These are phyloP conservation scores for Avena sativa DNA, from an alignment of 176 grass and related monocot genomes.

Conservation along the genomic window DNA sequence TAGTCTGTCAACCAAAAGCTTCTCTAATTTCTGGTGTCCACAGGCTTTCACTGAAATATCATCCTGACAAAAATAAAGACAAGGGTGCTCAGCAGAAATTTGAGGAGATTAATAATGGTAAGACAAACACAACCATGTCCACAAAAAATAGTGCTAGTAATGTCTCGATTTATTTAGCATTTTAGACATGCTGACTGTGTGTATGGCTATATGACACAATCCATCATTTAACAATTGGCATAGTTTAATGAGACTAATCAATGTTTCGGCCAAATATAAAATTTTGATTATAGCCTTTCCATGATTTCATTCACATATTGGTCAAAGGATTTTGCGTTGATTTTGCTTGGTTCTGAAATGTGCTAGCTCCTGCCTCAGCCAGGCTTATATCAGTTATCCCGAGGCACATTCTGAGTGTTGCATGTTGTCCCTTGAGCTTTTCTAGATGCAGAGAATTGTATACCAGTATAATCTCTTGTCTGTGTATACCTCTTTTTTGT, in stretches of 20 bases:
- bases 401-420: constrained; percentile 7
- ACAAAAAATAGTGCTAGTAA: not conserved
- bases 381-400: constrained; percentile 9
- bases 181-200: not conserved
- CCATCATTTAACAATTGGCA: not conserved
- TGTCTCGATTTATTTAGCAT: not conserved
- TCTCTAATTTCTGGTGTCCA: constrained; percentile 24
- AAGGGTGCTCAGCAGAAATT: constrained; percentile 90
- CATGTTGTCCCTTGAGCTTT: constrained; percentile 16
- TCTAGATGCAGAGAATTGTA: not conserved
- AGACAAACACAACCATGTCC: constrained; percentile 5
- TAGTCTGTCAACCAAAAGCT: not conserved
- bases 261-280: not conserved
- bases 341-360: not conserved
- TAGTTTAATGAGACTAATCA: not conserved
- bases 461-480: not conserved
- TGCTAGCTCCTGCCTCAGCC: not conserved
- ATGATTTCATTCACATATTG: not conserved
- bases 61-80: constrained; percentile 97
- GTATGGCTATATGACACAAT: not conserved
- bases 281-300: not conserved
- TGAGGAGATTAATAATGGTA: constrained; percentile 96
- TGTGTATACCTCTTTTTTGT: constrained; percentile 16
- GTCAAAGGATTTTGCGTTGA: not conserved
- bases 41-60: constrained; percentile 92